Base-by-base conservation (phyloP, 2,329 filamentous ascomycete species). In the Thielaviopsis populi region DNA sequence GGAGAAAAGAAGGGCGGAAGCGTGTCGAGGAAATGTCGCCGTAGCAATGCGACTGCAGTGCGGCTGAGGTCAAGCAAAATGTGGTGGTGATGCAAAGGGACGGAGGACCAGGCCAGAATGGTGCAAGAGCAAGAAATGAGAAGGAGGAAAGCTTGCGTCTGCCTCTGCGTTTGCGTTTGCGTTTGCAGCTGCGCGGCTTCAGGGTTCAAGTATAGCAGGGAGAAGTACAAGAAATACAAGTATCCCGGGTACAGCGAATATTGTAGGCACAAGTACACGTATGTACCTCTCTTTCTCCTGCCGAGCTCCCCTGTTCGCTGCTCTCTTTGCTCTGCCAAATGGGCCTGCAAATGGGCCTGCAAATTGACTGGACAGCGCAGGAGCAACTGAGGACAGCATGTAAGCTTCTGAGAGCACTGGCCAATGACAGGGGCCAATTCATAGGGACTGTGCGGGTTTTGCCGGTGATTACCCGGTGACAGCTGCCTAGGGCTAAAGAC, bases 301-400 rank as follows among this genome's bases (percentile, higher is more conserved):
- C 54, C 27, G 7, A 37, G 30, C 30, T 58, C 33, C 53, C 54
- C 40, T 65, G 11, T 50, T 37, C 33, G 8, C 10, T 37, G 33
- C 10, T 37, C 33, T 37, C 33, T 54, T 54, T 65, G 48, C 63
- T 41, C 24, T 48, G 33, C 37, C 13, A 33, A 17, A 30, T 41
- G 22, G 33, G n/a, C 61, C 19, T 24, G 5, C 2, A 50, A 13
- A 8, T 11, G 24, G 19, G 11, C 11, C 43, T 46, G 43, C 43
- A 46, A 46, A 46, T 46, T 50, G 46, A 10, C 2, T 41, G 41
- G 27, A 46, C 22, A 41, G 19, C 42, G 42, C 17, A 46, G 42
- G n/a, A 50, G 46, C 22, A 50, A 56, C 48, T 63, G 40, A 63
- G 61, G 61, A 63, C 61, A 63, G 37, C 61, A 63, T 63, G 61